These are phyloP conservation scores for Pyrus bretschneideri DNA, from an alignment of 306 rosid genomes.

Conservation along the genomic window DNA sequence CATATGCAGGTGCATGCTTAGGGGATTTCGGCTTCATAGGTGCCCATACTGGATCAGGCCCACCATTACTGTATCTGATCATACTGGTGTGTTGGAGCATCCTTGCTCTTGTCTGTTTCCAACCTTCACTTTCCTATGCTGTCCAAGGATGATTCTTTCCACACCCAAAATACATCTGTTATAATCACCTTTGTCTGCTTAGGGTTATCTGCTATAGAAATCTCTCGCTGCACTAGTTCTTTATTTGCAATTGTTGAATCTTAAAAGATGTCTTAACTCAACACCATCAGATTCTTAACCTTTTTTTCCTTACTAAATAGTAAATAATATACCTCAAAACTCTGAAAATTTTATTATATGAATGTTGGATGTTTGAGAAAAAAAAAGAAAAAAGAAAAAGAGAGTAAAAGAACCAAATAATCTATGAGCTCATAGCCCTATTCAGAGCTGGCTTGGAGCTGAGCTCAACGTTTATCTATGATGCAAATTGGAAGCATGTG, in stretches of 20 bases:
- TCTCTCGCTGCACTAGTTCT: not conserved
- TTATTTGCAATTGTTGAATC: not conserved
- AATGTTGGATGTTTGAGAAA: not conserved
- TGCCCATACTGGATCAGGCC: slow-evolving; percentile 99
- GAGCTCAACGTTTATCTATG: not conserved
- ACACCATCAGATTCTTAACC: not conserved
- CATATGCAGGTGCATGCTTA: slow-evolving; percentile 80
- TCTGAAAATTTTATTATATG: not conserved
- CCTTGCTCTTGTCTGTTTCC: slow-evolving; percentile 3
- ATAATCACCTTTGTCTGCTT: not conserved
- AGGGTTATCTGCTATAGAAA: not conserved
- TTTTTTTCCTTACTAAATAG: not conserved
- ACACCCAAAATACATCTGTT: not conserved
- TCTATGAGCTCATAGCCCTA: not conserved
- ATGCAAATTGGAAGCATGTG: not conserved
- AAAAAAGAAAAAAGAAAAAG: not conserved
- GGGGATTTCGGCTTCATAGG: slow-evolving; percentile 95
- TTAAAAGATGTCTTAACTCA: not conserved
- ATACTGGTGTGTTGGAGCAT: slow-evolving; percentile 57
- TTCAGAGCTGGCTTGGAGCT: not conserved
- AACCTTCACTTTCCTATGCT: slow-evolving; percentile 8
- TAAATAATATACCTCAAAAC: not conserved
- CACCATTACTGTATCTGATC: slow-evolving; percentile 82
- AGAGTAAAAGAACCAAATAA: not conserved
- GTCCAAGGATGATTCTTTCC: not conserved